Evolutionary conservation across 225 moss, liverwort and hornwort genomes (phyloP), one percentile per base, ranked within the genome.

Genomic region (Takakia lepidozioides): DNA sequence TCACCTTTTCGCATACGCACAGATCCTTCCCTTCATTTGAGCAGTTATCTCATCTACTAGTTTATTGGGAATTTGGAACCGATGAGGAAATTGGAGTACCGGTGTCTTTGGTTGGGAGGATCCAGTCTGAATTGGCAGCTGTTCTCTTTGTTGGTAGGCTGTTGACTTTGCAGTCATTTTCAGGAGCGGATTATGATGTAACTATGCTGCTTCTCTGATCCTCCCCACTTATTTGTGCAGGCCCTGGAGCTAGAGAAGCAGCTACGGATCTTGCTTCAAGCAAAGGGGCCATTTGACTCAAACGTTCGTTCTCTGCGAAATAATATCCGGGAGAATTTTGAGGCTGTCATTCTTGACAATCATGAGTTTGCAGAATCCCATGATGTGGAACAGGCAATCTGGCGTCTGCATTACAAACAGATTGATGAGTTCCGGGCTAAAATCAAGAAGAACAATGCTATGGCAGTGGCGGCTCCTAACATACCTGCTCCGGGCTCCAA

Each of bases 361-460:
- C 87, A 87, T 76, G 98, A 85, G 27, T 77, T 98, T 47, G 82
- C 98, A 42, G 91, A 91, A 68, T 64, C 71, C 29, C 72, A 83
- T 65, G 91, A 98, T 49, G 85, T 98, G 63, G 98, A 98, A 78
- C 91, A 87, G 72, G 87, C 81, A 48, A 81, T 98, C 47, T 98
- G 98, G 98, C 98, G 98, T 32, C 68, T 98, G 62, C 91, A 87
- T 28, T 98, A 98, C 68, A 98, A 98, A 63, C 87, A 87, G 62
- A 98, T 98, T 45, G 98, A 88, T 65, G 98, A 98, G 55, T 88
- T 81, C 62, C 75, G 98, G 71, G 73, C 71, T 38, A 84, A 78
- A 61, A 80, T 98, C 57, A 91, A 87, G 55, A 98, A 91, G 64
- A 81, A 62, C 51, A 73, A 83, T 65, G 59, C 73, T 53, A 70